Evolutionary conservation across 1,284 basidiomycete species (phyloP).

Genomic region (Ganoderma lingzhi): DNA sequence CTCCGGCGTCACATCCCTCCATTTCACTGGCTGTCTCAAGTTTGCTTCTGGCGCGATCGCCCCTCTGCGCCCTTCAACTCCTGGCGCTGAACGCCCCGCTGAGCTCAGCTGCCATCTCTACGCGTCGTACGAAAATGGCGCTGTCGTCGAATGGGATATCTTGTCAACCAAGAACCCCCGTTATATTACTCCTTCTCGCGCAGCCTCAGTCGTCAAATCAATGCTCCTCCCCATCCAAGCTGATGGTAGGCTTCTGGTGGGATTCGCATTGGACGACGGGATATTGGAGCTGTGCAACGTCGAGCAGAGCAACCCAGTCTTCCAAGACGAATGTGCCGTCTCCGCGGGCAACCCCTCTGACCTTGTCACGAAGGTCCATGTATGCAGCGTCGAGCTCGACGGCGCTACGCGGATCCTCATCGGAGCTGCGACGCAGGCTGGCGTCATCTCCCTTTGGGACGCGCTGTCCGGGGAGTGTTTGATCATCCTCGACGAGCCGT

Average conservation of each 20-base stretch:
- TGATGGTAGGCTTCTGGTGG: constrained; percentile 57
- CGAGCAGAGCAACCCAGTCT: constrained; percentile 47
- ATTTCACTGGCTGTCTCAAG: constrained; percentile 46
- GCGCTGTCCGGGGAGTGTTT: constrained; percentile 65
- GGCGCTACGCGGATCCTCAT: constrained; percentile 61
- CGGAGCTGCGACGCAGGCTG: constrained; percentile 68
- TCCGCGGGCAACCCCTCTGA: constrained; percentile 66
- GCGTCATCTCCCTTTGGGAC: constrained; percentile 78
- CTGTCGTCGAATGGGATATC: constrained; percentile 63
- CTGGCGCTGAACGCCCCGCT: constrained; percentile 19
- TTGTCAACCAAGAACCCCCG: constrained; percentile 45
- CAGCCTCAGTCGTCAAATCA: constrained; percentile 53
- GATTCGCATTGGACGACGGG: constrained; percentile 70
- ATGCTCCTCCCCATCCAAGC: constrained; percentile 56
- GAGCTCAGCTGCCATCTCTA: constrained; percentile 48
- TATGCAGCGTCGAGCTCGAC: constrained; percentile 58
- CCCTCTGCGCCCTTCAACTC: constrained; percentile 44
- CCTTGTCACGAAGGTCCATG: constrained; percentile 58
- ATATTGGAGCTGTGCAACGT: constrained; percentile 66
- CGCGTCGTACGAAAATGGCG: constrained; percentile 66
- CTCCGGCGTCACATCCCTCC: constrained; percentile 57
- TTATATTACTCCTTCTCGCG: constrained; percentile 55
- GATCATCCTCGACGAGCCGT: constrained; percentile 62
- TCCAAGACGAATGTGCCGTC: constrained; percentile 55
- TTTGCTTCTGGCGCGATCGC: constrained; percentile 34